Base-by-base conservation (phyloP, 768 basidiomycete species). In the Rhizopogon vesiculosus region DNA sequence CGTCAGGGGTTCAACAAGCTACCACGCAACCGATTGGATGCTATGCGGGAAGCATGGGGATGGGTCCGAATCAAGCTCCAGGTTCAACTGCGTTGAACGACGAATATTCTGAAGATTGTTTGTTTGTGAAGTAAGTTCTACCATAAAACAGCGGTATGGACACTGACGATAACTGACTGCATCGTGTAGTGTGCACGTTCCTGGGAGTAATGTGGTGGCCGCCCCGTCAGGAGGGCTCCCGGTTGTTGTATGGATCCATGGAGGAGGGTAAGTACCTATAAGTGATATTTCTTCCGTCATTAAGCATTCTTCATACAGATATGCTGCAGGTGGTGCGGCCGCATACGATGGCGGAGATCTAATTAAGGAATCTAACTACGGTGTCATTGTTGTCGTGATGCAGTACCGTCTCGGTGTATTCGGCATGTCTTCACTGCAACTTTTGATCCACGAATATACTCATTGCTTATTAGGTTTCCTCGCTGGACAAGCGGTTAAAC, bases 401-500 rank as follows among this genome's bases (percentile, higher is more conserved):
- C 69, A 74, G 53, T 74, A 73, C 56, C 65, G 73, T 3, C 61
- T 74, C 10, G 73, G 73, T 6, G 7, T 71, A 7, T 69, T 73
- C 28, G 69, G 67, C 62, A 28, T 15, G 49, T 35, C 7, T 28
- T 42, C n/a, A 12, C 25, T 18, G 16, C 38, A 29, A 12, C 12
- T 25, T 18, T 7, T 41, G 46, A 35, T 13, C 9, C 13, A 53
- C 22, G 25, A 6, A 22, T 45, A 25, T 12, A 13, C 43, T 19
- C 29, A 13, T n/a, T 38, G 7, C 40, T 7, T 1, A 45, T 15
- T 19, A 62, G 78, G 79, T 6, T 81, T 80, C 62, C 62, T 82
- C 33, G 55, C 79, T 19, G 78, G 80, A 0, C 56, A 63, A 38
- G 61, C 71, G 31, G 72, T 81, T 6, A 75, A 80, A 51, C 61